Percentiles rank a stretch among this genome's conserved stretches.
These are phyloP conservation scores for Gaeumannomyces sp. DNA, from an alignment of 2,329 filamentous ascomycete genomes.

Conservation along the genomic window DNA sequence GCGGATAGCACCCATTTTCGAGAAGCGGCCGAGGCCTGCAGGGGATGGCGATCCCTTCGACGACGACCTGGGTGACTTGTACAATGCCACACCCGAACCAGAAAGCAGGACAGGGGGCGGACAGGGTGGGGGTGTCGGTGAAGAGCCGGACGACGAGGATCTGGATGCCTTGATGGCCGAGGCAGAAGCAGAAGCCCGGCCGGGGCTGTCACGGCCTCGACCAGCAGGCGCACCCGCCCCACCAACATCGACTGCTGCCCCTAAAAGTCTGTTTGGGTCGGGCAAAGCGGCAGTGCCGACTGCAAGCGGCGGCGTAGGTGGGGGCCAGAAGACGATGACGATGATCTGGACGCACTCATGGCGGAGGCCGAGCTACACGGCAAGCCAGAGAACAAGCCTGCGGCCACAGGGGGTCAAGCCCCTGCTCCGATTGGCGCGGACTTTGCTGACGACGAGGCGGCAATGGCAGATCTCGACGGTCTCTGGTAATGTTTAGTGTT, in stretches of 20 bases:
- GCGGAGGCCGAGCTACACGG: slow-evolving; percentile 21
- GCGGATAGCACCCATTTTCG: slow-evolving; percentile 33
- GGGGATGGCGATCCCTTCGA: slow-evolving; percentile 31
- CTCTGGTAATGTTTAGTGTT: slow-evolving; percentile 41
- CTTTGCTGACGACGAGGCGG: slow-evolving; percentile 60
- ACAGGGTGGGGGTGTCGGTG: slow-evolving; percentile 13
- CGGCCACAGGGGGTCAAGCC: neutral
- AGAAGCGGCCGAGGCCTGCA: slow-evolving; percentile 21
- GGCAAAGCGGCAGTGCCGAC: slow-evolving; percentile 9
- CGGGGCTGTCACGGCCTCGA: slow-evolving; percentile 11
- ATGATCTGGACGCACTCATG: slow-evolving; percentile 30
- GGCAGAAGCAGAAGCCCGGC: slow-evolving; percentile 26
- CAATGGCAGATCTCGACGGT: slow-evolving; percentile 58
- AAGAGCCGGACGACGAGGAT: slow-evolving; percentile 38
- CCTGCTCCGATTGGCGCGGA: slow-evolving; percentile 22
- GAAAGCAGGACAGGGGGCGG: neutral
- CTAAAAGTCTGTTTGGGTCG: slow-evolving; percentile 21
- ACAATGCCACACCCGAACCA: slow-evolving; percentile 43
- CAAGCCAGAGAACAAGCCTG: neutral
- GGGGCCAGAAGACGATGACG: neutral
- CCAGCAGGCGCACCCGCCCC: slow-evolving; percentile 12
- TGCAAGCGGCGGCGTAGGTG: neutral
- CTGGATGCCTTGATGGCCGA: slow-evolving; percentile 49
- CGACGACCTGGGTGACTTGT: slow-evolving; percentile 39
- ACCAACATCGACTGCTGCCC: slow-evolving; percentile 24